Evolutionary conservation across 495 filamentous ascomycete genomes (phyloP), one percentile per base, ranked within the genome.

Genomic region (Penicillium macrosclerotiorum): DNA sequence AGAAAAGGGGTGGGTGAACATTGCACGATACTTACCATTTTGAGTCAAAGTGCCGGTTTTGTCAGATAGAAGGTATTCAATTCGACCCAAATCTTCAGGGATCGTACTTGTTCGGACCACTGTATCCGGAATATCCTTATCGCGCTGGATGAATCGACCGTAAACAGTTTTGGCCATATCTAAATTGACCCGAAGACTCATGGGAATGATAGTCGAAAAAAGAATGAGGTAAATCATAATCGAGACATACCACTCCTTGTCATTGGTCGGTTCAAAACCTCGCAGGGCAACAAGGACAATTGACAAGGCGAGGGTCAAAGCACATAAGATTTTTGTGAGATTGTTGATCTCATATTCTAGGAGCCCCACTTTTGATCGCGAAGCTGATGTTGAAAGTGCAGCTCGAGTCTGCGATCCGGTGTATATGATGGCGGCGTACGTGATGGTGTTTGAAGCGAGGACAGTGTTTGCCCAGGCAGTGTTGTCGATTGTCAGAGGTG

Each of bases 381-480:
- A 90, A 18, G 86, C 77, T 1, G 91, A 89, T 4, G 94, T 99
- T 2, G 93, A 97, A 39, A 99, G 75, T 2, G 94, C 91, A 32
- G 93, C 90, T 36, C 94, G 84, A 2, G 94, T 99, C 65, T 99
- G 89, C 2, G 88, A 83, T 2, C 94, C 94, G 5, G 93, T 97
- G 62, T 97, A 99, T 19, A 97, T 76, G 35, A 99, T 85, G 1
- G 87, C 88, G 4, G 92, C 92, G 16, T 92, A 76, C 0, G 90
- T 91, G 5, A 82, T 86, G 1, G 85, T 90, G 61, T 91, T 93
- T 3, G 89, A 95, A 2, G 94, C 94, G 41, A 99, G 84, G 23
- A 99, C 86, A 3, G 94, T 99, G 57, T 97, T 99, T 12, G 91
- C 90, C 94, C 94, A 99, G 3, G 94, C 92, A 8, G 94, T 99